Evolutionary conservation across 2,329 filamentous ascomycete genomes (phyloP), one percentile per base, ranked within the genome.

Genomic region (Aphanoascus verrucosus): DNA sequence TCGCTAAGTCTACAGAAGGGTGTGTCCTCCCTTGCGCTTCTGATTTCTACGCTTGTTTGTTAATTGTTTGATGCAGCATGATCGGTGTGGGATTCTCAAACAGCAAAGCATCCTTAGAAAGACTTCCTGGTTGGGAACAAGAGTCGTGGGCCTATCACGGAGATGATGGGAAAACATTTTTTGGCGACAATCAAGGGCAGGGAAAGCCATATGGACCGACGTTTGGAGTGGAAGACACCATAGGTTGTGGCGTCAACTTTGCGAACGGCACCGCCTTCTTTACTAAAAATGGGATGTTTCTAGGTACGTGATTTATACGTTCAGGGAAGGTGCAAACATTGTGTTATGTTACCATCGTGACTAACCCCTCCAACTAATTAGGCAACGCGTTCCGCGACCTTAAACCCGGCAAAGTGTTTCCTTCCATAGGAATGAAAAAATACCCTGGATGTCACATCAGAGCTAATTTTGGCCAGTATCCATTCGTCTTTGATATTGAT

Each of bases 401-500:
- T 42, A 67, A 63, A 54, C 67, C 70, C 35, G 58, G 71, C 23
- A 70, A 69, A 54, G 62, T 75, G 6, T 76, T 70, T 62, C 81
- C 81, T 1, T 78, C 77, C 0, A 74, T 84, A 17, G 81, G 81
- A n/a, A 79, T 84, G 76, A 84, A 83, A 69, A 82, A 80, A 54
- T 65, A 74, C 60, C 74, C 77, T 0, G 74, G 75, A 48, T 79
- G 82, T 54, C 78, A 79, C 56, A 62, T 84, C 19, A 73, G 71
- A 42, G 77, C 75, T 34, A 84, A 84, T 63, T 83, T 84, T 64
- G 81, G 81, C 34, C 79, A 81, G 67, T 79, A 78, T 51, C 85
- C 86, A 2, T 97, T 97, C 67, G 78, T 88, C 43, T 98, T 85
- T 70, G 87, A 96, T 66, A 97, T 98, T 61, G 88, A 96, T 68